A percentile compares a stretch with the other conserved stretches of the same genome.
These are phyloP conservation scores for Pharnaceum exiguum DNA, from an alignment of 148 eudicot species.

Conservation along the genomic window DNA sequence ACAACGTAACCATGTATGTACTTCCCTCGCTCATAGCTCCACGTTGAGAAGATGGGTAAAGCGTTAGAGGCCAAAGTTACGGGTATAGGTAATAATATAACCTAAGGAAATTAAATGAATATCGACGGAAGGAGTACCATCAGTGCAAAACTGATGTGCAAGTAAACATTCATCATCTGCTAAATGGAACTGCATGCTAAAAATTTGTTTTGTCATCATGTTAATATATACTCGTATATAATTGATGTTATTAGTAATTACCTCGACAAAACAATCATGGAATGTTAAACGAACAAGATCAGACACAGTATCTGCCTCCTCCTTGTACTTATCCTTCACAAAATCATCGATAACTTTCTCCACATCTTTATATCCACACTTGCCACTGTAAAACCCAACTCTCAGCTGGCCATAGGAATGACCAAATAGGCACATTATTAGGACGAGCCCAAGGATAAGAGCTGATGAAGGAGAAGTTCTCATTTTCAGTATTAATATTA, in stretches of 20 bases:
- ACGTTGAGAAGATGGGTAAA: too few relatives aligned
- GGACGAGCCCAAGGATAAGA: constrained; percentile 19
- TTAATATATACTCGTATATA: too few relatives aligned
- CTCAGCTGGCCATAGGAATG: constrained; percentile 9
- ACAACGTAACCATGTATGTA: too few relatives aligned
- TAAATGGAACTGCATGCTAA: too few relatives aligned
- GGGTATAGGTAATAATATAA: too few relatives aligned
- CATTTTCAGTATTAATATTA: background rate
- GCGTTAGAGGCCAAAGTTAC: too few relatives aligned
- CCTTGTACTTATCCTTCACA: constrained; percentile 2
- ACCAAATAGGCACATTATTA: constrained; percentile 15
- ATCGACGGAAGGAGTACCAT: too few relatives aligned
- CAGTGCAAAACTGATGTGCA: too few relatives aligned
- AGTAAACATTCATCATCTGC: too few relatives aligned
- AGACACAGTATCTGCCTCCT: constrained; percentile 17
- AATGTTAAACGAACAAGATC: constrained; percentile 37
- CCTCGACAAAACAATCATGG: constrained; percentile 46
- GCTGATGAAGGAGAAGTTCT: too few relatives aligned
- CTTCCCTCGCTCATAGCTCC: too few relatives aligned
- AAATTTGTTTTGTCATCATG: too few relatives aligned
- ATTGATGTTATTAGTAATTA: background rate
- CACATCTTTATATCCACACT: constrained; percentile 23
- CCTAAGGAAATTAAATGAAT: background rate
- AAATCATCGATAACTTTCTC: constrained; percentile 27
- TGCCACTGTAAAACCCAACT: constrained; percentile 29